Evolutionary conservation across 257 asterid genomes (phyloP).

Genomic region (Rubia yunnanensis): DNA sequence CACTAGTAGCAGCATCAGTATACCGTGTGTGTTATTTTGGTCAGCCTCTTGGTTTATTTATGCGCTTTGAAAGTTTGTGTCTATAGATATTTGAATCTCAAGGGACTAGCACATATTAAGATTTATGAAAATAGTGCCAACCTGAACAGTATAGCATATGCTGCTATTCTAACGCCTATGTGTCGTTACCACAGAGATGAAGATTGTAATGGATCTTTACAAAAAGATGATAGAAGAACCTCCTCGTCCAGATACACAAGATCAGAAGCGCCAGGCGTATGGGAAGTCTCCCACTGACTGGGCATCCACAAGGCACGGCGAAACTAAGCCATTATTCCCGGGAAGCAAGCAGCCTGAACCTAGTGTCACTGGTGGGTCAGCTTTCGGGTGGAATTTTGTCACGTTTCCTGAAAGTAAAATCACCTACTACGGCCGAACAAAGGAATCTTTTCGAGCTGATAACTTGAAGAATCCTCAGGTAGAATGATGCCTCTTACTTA

Average conservation of each 20-base stretch:
- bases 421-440: slow-evolving; percentile 53
- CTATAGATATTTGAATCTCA: neutral
- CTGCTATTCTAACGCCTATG: neutral
- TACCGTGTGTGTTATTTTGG: no score
- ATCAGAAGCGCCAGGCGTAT: slow-evolving; percentile 20
- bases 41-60: neutral
- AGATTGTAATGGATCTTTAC: slow-evolving; percentile 53
- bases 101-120: neutral
- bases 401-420: slow-evolving; percentile 33
- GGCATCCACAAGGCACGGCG: slow-evolving; percentile 15
- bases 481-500: slow-evolving; percentile 9
- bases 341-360: slow-evolving; percentile 16
- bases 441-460: slow-evolving; percentile 49
- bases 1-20: neutral
- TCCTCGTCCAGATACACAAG: slow-evolving; percentile 23
- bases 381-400: slow-evolving; percentile 81
- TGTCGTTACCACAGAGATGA: slow-evolving; percentile 49
- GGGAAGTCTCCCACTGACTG: slow-evolving; percentile 21
- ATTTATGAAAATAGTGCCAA: neutral
- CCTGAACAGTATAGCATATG: neutral
- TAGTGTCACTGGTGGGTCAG: slow-evolving; percentile 59
- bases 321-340: slow-evolving; percentile 10
- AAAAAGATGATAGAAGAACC: slow-evolving; percentile 40
- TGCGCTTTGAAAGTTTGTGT: neutral
- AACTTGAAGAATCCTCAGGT: slow-evolving; percentile 30